Percentiles rank a stretch among this genome's conserved stretches.
Conservation (phyloP, 805 yeast species). For the Kluyveromyces aestuarii region DNA sequence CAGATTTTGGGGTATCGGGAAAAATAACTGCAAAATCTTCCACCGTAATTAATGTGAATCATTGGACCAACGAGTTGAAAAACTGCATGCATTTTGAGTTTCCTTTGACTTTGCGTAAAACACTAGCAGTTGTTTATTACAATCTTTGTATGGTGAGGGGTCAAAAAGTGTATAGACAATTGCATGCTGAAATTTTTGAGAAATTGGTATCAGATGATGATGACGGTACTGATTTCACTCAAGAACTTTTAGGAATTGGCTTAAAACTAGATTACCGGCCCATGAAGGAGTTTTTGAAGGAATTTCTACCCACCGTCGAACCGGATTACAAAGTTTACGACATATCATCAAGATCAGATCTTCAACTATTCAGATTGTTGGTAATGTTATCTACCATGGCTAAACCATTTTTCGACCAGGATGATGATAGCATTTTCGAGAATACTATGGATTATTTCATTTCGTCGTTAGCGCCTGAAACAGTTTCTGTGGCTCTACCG, state of each 20-base stretch:
- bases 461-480: slow-evolving; percentile 43
- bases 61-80: slow-evolving; percentile 81
- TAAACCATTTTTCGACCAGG: slow-evolving; percentile 42
- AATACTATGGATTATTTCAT: slow-evolving; percentile 42
- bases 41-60: slow-evolving; percentile 62
- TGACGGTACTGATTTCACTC: slow-evolving; percentile 26
- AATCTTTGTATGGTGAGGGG: slow-evolving; percentile 65
- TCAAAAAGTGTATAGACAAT: slow-evolving; percentile 49
- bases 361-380: slow-evolving; percentile 39
- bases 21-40: slow-evolving; percentile 59
- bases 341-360: slow-evolving; percentile 30
- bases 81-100: slow-evolving; percentile 69
- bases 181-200: slow-evolving; percentile 55
- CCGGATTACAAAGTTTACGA: slow-evolving; percentile 36
- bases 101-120: slow-evolving; percentile 55
- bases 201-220: slow-evolving; percentile 38
- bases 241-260: slow-evolving; percentile 20
- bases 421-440: slow-evolving; percentile 32
- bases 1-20: slow-evolving; percentile 38
- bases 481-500: slow-evolving; percentile 42
- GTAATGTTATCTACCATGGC: slow-evolving; percentile 46
- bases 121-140: slow-evolving; percentile 61
- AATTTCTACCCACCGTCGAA: slow-evolving; percentile 39
- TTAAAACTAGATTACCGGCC: slow-evolving; percentile 30
- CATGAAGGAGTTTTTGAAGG: slow-evolving; percentile 25